Evolutionary conservation across 768 basidiomycete species (phyloP).

Genomic region (Leccinum disarticulatum): DNA sequence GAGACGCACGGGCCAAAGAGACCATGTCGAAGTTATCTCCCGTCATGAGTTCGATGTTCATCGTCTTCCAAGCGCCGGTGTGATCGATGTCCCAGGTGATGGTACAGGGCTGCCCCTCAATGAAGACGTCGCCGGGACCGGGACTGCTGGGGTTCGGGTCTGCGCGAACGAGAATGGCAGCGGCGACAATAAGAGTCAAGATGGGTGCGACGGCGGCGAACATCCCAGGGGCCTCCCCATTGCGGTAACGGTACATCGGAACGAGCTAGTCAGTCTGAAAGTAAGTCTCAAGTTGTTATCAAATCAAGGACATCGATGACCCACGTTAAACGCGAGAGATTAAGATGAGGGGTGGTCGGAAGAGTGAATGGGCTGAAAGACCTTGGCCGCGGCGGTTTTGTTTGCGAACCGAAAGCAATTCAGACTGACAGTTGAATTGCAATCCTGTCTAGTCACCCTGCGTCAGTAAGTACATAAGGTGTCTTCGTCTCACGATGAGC

Average conservation of each 20-base stretch:
- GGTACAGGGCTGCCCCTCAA: constrained; percentile 53
- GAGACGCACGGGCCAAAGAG: constrained; percentile 58
- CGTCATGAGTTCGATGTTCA: constrained; percentile 79
- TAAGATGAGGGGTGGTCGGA: constrained; percentile 13
- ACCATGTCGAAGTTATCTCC: constrained; percentile 72
- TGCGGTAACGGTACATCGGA: constrained; percentile 5
- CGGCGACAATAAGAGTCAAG: constrained; percentile 24
- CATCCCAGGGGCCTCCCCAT: constrained; percentile 14
- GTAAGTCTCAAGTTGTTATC: neutral
- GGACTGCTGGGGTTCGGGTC: constrained; percentile 61
- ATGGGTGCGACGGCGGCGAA: constrained; percentile 11
- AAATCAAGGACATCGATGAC: neutral
- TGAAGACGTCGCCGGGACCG: constrained; percentile 56
- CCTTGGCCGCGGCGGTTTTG: neutral
- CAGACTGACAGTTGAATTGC: constrained; percentile 3
- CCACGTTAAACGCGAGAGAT: constrained; percentile 1
- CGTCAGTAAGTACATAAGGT: neutral
- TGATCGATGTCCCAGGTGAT: constrained; percentile 61
- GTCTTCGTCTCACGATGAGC: neutral
- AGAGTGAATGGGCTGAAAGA: neutral
- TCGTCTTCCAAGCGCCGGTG: constrained; percentile 63
- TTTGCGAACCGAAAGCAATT: neutral
- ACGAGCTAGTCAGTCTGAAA: constrained; percentile 1
- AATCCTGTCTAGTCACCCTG: neutral
- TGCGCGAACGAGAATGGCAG: constrained; percentile 44